Evolutionary conservation across 371 early-diverging fungal genomes (phyloP).

Genomic region (Mortierella sp.): DNA sequence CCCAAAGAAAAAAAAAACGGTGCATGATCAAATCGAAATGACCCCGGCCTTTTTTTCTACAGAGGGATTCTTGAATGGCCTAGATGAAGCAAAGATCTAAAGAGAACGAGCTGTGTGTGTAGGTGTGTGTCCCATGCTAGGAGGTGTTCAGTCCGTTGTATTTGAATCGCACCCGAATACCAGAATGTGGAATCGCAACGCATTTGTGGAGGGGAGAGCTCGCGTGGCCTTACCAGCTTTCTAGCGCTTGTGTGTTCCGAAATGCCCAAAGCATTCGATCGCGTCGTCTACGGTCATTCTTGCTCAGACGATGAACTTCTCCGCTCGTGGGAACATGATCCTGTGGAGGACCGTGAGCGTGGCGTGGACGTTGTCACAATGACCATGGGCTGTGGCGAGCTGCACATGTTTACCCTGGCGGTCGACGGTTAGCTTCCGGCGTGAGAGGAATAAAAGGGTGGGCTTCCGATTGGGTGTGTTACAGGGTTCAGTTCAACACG

Average conservation of each 20-base stretch:
- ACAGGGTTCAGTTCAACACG: neutral
- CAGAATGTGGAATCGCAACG: conserved; percentile 3
- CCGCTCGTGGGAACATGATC: too few species aligned
- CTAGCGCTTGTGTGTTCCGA: too few species aligned
- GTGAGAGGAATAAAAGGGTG: too few species aligned
- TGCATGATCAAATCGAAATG: neutral
- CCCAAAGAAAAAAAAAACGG: neutral
- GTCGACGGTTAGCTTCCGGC: too few species aligned
- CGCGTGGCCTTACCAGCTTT: too few species aligned
- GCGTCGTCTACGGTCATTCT: neutral
- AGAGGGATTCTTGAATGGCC: too few species aligned
- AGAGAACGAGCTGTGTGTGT: neutral
- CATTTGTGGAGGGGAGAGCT: too few species aligned
- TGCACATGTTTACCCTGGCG: too few species aligned
- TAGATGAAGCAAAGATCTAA: too few species aligned
- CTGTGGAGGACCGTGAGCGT: neutral
- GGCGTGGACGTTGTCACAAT: too few species aligned
- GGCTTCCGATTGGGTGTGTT: conserved; percentile 2
- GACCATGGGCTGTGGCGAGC: too few species aligned
- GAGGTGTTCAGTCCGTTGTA: neutral
- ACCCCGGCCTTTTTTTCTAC: neutral
- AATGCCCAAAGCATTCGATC: too few species aligned
- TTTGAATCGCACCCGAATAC: neutral
- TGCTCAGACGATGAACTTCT: neutral
- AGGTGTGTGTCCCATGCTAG: neutral